Percentiles rank a stretch among this genome's conserved stretches.
Evolutionary conservation across 345 rosid genomes (phyloP).

Genomic region (Corchorus capsularis): DNA sequence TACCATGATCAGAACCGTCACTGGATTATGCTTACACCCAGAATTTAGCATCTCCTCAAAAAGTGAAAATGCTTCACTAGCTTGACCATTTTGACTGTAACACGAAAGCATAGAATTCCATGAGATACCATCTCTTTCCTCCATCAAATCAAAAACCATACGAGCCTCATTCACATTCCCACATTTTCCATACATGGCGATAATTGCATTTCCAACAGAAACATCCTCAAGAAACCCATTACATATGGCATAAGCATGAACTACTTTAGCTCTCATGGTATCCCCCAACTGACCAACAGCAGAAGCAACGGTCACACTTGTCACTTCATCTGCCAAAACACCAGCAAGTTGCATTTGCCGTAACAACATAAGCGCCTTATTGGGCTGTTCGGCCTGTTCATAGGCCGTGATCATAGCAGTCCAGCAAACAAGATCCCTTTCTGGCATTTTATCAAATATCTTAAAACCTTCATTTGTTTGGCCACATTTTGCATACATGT

Average conservation of each 20-base stretch:
- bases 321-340: slow-evolving; percentile 40
- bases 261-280: slow-evolving; percentile 29
- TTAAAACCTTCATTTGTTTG: slow-evolving; percentile 31
- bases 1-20: slow-evolving; percentile 54
- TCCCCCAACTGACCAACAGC: slow-evolving; percentile 55
- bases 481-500: slow-evolving; percentile 45
- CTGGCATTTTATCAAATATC: slow-evolving; percentile 48
- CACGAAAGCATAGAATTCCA: slow-evolving; percentile 68
- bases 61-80: slow-evolving; percentile 49
- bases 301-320: slow-evolving; percentile 49
- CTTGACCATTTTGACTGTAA: slow-evolving; percentile 53
- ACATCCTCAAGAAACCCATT: slow-evolving; percentile 34
- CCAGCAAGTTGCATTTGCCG: slow-evolving; percentile 32
- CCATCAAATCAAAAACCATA: slow-evolving; percentile 47
- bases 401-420: slow-evolving; percentile 48
- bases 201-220: slow-evolving; percentile 46
- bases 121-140: slow-evolving; percentile 43
- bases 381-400: slow-evolving; percentile 27
- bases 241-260: slow-evolving; percentile 39
- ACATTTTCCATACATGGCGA: slow-evolving; percentile 55
- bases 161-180: slow-evolving; percentile 41
- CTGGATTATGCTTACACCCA: slow-evolving; percentile 38
- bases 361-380: slow-evolving; percentile 29
- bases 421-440: slow-evolving; percentile 52
- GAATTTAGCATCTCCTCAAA: slow-evolving; percentile 47